Percentiles rank a stretch among this genome's conserved stretches.
Evolutionary conservation across 441 rosid genomes (phyloP).

Genomic region (Pelargonium myrrhifolium): DNA sequence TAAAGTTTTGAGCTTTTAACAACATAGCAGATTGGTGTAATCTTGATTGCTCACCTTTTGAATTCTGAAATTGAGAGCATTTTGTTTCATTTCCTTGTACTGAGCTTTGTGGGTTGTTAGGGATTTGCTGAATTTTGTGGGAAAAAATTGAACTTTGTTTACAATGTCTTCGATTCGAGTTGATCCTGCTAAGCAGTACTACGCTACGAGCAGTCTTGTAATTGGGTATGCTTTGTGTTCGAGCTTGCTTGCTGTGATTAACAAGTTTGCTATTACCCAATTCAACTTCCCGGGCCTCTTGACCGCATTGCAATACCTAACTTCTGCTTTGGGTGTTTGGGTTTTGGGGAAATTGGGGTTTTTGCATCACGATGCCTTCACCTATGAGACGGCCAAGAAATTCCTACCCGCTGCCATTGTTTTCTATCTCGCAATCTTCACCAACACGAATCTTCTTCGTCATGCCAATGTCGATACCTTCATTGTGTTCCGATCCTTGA

Average conservation of each 20-base stretch:
- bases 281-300: slow-evolving; percentile 81
- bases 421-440: slow-evolving; percentile 85
- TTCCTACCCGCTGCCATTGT: slow-evolving; percentile 83
- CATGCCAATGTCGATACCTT: slow-evolving; percentile 94
- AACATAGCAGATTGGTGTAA: too few species aligned
- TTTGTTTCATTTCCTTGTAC: too few species aligned
- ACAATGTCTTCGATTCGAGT: slow-evolving; percentile 29
- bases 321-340: slow-evolving; percentile 71
- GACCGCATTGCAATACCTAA: slow-evolving; percentile 82
- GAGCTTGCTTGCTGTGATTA: slow-evolving; percentile 88
- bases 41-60: too few species aligned
- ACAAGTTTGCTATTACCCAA: slow-evolving; percentile 77
- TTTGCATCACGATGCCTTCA: slow-evolving; percentile 72
- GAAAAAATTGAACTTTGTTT: not conserved
- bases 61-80: too few species aligned
- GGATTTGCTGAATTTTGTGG: not conserved
- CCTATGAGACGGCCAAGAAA: slow-evolving; percentile 63
- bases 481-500: slow-evolving; percentile 82
- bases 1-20: too few species aligned
- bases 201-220: slow-evolving; percentile 69
- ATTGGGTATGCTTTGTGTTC: slow-evolving; percentile 87
- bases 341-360: slow-evolving; percentile 67
- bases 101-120: slow-evolving; percentile 1
- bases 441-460: slow-evolving; percentile 86
- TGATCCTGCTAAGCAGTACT: slow-evolving; percentile 47